phyloP scores from a whole-genome alignment of 2,329 filamentous ascomycete species.

The Dactylonectria macrodidyma region DNA sequence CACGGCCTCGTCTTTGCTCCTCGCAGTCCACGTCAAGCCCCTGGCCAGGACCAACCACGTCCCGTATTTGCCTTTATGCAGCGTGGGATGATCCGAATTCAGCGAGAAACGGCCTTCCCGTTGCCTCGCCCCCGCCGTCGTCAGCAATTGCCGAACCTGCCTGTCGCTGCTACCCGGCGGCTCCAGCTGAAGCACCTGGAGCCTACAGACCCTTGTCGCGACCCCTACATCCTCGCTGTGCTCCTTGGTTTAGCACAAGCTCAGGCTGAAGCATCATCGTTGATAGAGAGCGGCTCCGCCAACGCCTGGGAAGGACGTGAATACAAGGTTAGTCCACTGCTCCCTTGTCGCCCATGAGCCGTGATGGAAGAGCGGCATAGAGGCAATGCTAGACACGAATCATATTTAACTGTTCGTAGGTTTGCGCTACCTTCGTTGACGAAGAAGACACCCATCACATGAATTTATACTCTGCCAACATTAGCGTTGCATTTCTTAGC shows the following conservation, averaged over 20 bases:
- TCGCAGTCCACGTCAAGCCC: constrained; percentile 13
- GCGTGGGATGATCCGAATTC: constrained; percentile 38
- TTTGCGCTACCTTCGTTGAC: constrained; percentile 37
- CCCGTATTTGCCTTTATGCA: constrained; percentile 45
- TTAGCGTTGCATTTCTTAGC: constrained; percentile 37
- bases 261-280: constrained; percentile 33
- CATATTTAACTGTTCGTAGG: constrained; percentile 15
- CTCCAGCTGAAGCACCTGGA: constrained; percentile 40
- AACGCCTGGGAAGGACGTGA: neutral
- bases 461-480: constrained; percentile 40
- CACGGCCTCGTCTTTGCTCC: constrained; percentile 41
- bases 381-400: neutral
- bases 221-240: constrained; percentile 45
- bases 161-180: constrained; percentile 32
- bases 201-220: constrained; percentile 37
- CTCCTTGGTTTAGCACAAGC: constrained; percentile 44
- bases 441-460: constrained; percentile 38
- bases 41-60: constrained; percentile 17
- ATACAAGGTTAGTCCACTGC: constrained; percentile 35
- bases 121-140: constrained; percentile 33
- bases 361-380: neutral
- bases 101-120: constrained; percentile 36
- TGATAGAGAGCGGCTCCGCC: neutral
- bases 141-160: constrained; percentile 27
- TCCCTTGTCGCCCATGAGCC: neutral